Base-by-base conservation (phyloP, 345 rosid genomes). In the Brassica nigra region DNA sequence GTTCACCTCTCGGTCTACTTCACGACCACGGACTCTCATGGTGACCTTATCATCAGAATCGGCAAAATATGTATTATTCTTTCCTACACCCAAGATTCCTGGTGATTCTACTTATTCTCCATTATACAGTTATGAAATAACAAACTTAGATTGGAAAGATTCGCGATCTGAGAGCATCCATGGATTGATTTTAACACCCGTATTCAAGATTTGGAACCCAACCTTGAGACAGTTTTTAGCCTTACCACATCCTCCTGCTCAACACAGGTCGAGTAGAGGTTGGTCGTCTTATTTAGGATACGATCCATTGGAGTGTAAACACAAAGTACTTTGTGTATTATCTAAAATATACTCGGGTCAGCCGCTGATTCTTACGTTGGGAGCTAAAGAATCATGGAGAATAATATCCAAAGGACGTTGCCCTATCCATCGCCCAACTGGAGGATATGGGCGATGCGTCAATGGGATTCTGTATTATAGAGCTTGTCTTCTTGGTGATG, bases 241-340 rank as follows among this genome's bases (percentile, higher is more conserved):
- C 34, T 61, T 61, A 61, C 65, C 34, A 61, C 16, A 52, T 9
- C 44, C 44, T 52, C 58, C 58, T 2, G 6, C 11, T 37, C 10
- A 44, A 12, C 14, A 44, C 52, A 44, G 14, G 8, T 18, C 59
- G 4, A 44, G 59, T 52, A 5, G 16, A n/a, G 44, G 44, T 37
- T 54, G 59, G 8, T 5, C 2, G 9, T 54, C 49, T 16, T 65
- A 15, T 34, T 34, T 34, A 15, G 69, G 49, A 65, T 65, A 65
- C 49, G 69, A 65, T 39, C 54, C 70, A 18, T 37, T 16, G 69
- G 69, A 65, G 49, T 27, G n/a, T 36, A 65, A 36, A 34, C 66
- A 62, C 37, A 62, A 62, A 62, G 49, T 65, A 34, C 18, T 12
- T 10, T 2, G 4, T 8, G 37, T 34, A 34, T 5, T 6, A 34